Evolutionary conservation across 106 monocot species (phyloP).

Genomic region (Allium fistulosum): DNA sequence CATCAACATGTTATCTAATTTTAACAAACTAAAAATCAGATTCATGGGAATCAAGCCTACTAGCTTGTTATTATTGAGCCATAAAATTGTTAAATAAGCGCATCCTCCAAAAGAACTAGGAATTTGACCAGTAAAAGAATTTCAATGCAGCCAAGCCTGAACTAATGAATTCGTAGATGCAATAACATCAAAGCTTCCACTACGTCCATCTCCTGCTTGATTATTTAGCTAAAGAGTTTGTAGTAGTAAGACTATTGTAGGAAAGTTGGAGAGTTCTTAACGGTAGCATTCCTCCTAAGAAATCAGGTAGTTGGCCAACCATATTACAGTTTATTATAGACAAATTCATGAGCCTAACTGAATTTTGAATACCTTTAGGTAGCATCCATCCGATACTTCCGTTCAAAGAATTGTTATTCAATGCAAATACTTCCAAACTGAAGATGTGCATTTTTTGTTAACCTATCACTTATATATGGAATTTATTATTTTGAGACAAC

Average conservation of each 20-base stretch:
- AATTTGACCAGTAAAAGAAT: conserved; percentile 36
- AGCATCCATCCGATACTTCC: conserved; percentile 40
- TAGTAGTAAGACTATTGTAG: conserved; percentile 32
- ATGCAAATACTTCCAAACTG: conserved; percentile 32
- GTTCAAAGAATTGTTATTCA: conserved; percentile 48
- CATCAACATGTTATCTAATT: conserved; percentile 36
- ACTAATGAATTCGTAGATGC: conserved; percentile 22
- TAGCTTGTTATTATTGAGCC: conserved; percentile 42
- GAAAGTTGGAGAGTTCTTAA: conserved; percentile 24
- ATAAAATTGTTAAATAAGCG: conserved; percentile 17
- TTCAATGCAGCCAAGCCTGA: conserved; percentile 47
- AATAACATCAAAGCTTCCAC: conserved; percentile 27
- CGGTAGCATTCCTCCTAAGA: conserved; percentile 27
- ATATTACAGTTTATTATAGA: conserved; percentile 36
- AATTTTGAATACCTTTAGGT: conserved; percentile 19
- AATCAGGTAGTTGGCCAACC: conserved; percentile 28
- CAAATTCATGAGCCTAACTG: conserved; percentile 23
- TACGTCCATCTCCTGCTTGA: conserved; percentile 29
- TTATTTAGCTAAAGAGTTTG: conserved; percentile 47
- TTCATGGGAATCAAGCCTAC: conserved; percentile 27
- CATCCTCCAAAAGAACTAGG: conserved; percentile 26
- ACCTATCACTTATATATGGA: no score
- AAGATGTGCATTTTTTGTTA: no score
- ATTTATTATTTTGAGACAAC: no score
- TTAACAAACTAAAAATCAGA: conserved; percentile 13